phyloP scores from a whole-genome alignment of 1,284 basidiomycete genomes.

The Rhodotorula sp. region DNA sequence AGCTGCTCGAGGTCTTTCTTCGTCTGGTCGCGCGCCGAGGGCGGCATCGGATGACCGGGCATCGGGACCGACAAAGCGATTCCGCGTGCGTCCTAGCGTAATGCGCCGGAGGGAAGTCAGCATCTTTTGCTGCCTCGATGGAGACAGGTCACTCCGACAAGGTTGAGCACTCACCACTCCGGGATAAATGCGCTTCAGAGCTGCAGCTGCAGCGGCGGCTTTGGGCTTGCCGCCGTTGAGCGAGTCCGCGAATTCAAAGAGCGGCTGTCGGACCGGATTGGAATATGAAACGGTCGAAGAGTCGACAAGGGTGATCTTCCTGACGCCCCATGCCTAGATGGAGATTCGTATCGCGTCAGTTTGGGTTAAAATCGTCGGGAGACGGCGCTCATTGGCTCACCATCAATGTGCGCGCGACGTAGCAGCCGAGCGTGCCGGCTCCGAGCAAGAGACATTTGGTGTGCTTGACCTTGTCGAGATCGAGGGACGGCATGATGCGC shows the following conservation, averaged over 20 bases:
- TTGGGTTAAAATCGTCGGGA: neutral
- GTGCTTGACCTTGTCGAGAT: conserved; percentile 78
- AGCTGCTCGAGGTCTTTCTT: conserved; percentile 68
- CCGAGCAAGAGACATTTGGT: conserved; percentile 85
- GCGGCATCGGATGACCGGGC: conserved; percentile 87
- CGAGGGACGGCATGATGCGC: conserved; percentile 85
- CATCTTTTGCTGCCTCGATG: neutral
- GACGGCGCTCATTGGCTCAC: conserved; percentile 53
- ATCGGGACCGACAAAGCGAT: conserved; percentile 82
- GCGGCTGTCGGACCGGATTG: conserved; percentile 92
- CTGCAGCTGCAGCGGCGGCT: conserved; percentile 84
- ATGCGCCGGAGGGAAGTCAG: neutral
- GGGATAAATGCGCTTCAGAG: conserved; percentile 83
- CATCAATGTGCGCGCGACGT: conserved; percentile 85
- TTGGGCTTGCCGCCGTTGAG: conserved; percentile 91
- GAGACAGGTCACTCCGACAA: neutral
- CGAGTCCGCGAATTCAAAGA: conserved; percentile 94
- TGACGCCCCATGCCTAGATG: conserved; percentile 84
- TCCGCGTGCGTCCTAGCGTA: conserved; percentile 69
- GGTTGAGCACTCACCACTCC: conserved; percentile 65
- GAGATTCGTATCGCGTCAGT: neutral
- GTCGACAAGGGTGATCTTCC: conserved; percentile 89
- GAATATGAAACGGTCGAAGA: conserved; percentile 89
- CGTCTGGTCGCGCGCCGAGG: conserved; percentile 56
- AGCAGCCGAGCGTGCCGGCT: conserved; percentile 94